Evolutionary conservation across 1,284 basidiomycete genomes (phyloP).

Genomic region (Tilletiopsis washingtonensis): DNA sequence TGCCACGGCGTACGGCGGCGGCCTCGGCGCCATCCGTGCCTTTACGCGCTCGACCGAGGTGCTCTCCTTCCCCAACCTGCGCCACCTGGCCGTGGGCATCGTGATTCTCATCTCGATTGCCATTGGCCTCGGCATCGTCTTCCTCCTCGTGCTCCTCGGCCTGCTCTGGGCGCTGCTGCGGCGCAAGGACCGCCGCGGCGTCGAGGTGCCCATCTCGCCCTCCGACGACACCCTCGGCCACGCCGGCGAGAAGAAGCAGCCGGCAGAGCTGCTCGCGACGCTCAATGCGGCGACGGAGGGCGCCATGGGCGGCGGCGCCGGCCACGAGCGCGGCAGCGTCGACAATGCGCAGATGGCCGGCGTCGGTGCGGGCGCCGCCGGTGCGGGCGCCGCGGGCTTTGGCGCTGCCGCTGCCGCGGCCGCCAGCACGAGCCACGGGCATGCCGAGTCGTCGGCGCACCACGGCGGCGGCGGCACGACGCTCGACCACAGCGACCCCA

Average conservation of each 20-base stretch:
- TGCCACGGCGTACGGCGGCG: slow-evolving; percentile 61
- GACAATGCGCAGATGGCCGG: slow-evolving; percentile 64
- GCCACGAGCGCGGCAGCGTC: slow-evolving; percentile 74
- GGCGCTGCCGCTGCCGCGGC: too few relatives aligned
- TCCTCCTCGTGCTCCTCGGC: slow-evolving; percentile 76
- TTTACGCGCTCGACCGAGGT: slow-evolving; percentile 59
- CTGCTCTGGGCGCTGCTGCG: slow-evolving; percentile 69
- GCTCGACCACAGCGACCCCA: slow-evolving; percentile 21
- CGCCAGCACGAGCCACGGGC: slow-evolving; percentile 7
- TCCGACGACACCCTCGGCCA: slow-evolving; percentile 27
- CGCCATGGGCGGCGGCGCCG: slow-evolving; percentile 82
- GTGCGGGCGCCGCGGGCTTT: slow-evolving; percentile 1
- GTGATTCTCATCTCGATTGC: slow-evolving; percentile 96
- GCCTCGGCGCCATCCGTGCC: slow-evolving; percentile 64
- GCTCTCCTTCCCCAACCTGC: slow-evolving; percentile 36
- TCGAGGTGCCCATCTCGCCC: slow-evolving; percentile 20
- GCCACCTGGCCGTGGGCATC: slow-evolving; percentile 66
- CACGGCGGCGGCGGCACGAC: slow-evolving; percentile 11
- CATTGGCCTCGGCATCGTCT: slow-evolving; percentile 87
- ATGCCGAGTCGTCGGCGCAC: not conserved
- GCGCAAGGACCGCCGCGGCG: slow-evolving; percentile 49
- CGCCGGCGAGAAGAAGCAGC: slow-evolving; percentile 28
- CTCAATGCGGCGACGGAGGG: slow-evolving; percentile 59
- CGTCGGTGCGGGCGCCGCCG: slow-evolving; percentile 52
- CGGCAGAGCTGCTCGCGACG: slow-evolving; percentile 36